A percentile compares a stretch with the other conserved stretches of the same genome.
These are phyloP conservation scores for Tuber borchii DNA, from an alignment of 495 filamentous ascomycete genomes.

Conservation along the genomic window DNA sequence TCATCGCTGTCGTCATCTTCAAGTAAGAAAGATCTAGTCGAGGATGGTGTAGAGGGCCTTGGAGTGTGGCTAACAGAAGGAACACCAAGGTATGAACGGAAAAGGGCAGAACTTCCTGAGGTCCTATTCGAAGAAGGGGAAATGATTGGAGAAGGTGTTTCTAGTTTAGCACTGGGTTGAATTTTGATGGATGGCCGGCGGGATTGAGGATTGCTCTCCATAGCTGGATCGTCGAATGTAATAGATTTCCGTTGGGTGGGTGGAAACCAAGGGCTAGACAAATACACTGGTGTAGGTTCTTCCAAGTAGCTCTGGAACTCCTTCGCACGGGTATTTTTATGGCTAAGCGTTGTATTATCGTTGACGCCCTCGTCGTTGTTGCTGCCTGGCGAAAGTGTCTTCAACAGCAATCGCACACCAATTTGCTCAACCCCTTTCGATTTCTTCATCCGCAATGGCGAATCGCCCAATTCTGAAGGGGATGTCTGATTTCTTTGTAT, in stretches of 20 bases:
- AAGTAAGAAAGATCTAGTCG: slow-evolving; percentile 22
- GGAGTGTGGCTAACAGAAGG: slow-evolving; percentile 16
- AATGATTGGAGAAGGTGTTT: slow-evolving; percentile 13
- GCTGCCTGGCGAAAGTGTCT: slow-evolving; percentile 23
- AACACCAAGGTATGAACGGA: not conserved
- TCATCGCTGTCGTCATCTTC: slow-evolving; percentile 14
- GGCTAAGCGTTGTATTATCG: slow-evolving; percentile 11
- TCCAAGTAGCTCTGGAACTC: slow-evolving; percentile 2
- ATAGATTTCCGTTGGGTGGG: slow-evolving; percentile 13
- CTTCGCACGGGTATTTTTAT: slow-evolving; percentile 3
- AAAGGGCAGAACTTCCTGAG: slow-evolving; percentile 8
- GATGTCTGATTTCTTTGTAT: slow-evolving; percentile 9
- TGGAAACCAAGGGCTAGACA: slow-evolving; percentile 27
- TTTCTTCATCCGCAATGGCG: slow-evolving; percentile 10
- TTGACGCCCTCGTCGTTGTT: slow-evolving; percentile 14
- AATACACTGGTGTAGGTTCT: slow-evolving; percentile 15
- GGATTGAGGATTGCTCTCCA: slow-evolving; percentile 1
- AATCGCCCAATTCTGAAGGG: slow-evolving; percentile 18
- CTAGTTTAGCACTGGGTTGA: slow-evolving; percentile 9
- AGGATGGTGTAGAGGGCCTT: slow-evolving; percentile 19
- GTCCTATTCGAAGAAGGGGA: slow-evolving; percentile 9
- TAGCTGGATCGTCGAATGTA: slow-evolving; percentile 1
- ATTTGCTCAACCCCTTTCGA: slow-evolving; percentile 24
- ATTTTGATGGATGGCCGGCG: slow-evolving; percentile 18
- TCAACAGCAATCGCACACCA: slow-evolving; percentile 28